phyloP scores from a whole-genome alignment of 768 basidiomycete species.

The Pholiota conissans region DNA sequence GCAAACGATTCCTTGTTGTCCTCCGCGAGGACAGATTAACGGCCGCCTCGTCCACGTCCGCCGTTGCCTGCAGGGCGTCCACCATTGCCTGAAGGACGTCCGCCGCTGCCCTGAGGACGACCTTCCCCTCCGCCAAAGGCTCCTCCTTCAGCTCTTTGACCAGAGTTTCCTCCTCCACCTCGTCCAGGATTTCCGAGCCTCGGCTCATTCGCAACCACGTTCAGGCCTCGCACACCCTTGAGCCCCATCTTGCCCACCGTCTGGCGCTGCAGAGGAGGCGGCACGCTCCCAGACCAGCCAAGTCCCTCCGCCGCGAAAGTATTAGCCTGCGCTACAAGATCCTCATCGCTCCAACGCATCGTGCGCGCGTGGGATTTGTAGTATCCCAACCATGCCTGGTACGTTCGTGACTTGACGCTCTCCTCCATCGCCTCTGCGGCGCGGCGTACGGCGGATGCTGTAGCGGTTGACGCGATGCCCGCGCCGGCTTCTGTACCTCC shows the following conservation, averaged over 20 bases:
- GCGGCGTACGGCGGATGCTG: conserved; percentile 14
- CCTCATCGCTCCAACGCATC: conserved; percentile 36
- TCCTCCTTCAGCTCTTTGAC: background rate
- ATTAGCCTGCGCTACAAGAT: conserved; percentile 32
- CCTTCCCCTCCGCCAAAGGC: background rate
- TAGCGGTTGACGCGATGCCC: conserved; percentile 3
- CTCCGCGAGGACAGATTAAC: background rate
- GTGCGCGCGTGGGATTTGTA: conserved; percentile 42
- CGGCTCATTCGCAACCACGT: conserved; percentile 5
- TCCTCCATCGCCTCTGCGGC: conserved; percentile 33
- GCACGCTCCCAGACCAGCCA: background rate
- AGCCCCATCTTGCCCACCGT: conserved; percentile 11
- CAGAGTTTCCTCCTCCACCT: background rate
- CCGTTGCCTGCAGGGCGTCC: background rate
- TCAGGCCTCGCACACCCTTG: conserved; percentile 5
- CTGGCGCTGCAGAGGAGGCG: background rate
- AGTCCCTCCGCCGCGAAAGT: conserved; percentile 1
- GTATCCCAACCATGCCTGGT: conserved; percentile 58
- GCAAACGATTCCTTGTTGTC: background rate
- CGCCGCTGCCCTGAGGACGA: background rate
- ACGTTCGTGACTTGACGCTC: conserved; percentile 48
- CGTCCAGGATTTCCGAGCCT: background rate
- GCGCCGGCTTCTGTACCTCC: conserved; percentile 16
- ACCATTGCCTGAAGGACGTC: background rate
- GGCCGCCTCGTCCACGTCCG: background rate